Base-by-base conservation (phyloP, 768 basidiomycete species). In the Psilocybe subaeruginosa region DNA sequence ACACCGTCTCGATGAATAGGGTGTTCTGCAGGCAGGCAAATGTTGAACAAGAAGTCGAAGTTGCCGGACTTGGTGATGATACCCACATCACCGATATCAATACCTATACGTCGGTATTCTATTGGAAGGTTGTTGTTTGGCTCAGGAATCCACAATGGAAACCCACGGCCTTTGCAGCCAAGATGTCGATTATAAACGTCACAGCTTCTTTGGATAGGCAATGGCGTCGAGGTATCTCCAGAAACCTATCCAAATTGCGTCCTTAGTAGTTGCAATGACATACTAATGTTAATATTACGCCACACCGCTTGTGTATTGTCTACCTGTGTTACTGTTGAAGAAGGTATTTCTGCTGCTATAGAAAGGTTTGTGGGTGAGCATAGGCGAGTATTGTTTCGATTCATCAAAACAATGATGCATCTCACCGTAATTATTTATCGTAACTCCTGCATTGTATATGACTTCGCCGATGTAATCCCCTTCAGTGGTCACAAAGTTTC, bases 11-110 rank as follows among this genome's bases (percentile, higher is more conserved):
- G 60, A 29, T 68, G 59, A 14, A 64, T 56, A n/a, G 59, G 56
- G 50, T 66, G 65, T 7, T 63, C 56, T 2, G 33, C 23, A 2
- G 65, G 59, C 3, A 60, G 45, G 19, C 55, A 59, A 8, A 68
- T 64, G 49, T 68, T 68, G 54, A 68, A 68, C 5, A 68, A 48
- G 45, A 64, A 68, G 31, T 52, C 58, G 33, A 68, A 68, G 3
- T 45, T 49, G 1, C 67, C 67, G 1, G 39, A 49, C 2, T 23
- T 6, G 3, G 54, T 56, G 19, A 65, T 43, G 17, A 64, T 52
- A 8, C 67, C 67, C 5, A 68, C 64, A 45, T 68, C 67, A n/a
- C 67, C 67, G 30, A 68, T 64, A 8, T 23, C 16, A 16, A 65
- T 55, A 2, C 67, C 67, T 33, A 23, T 51, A 16, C 54, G 54